Base-by-base conservation (phyloP, 768 basidiomycete genomes). In the Pilatotrama ljubarskyi region DNA sequence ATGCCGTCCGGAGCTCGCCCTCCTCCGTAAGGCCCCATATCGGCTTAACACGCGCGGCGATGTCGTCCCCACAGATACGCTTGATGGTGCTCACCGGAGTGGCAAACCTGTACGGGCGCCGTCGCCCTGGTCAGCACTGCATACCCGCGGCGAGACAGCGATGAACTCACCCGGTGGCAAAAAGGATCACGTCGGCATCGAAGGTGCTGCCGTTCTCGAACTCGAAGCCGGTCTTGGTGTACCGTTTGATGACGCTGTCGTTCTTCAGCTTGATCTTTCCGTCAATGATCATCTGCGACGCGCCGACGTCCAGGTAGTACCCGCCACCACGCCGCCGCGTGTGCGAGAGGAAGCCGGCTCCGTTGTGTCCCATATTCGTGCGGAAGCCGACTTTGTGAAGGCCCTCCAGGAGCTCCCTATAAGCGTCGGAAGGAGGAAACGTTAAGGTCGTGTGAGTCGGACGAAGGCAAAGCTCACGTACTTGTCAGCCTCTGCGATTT, bases 181-280 rank as follows among this genome's bases (percentile, higher is more conserved):
- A 78, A n/a, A 84, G 70, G 38, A 77, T 68, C 10, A 84, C 74
- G 58, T 86, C 84, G 17, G 76, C 79, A 4, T 80, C 72, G 35
- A 83, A 67, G 24, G 74, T 73, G 32, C 72, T 76, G 18, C 77
- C 77, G 55, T 80, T 70, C 10, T 71, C 72, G 63, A 81, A 81
- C 51, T 73, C 70, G 1, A 81, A 61, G 9, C 78, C 77, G 2
- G 66, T 70, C 43, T 70, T 65, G 3, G 74, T 76, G 65, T 81
- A 78, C 14, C 69, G 66, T 44, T 71, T 69, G 54, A 71, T 66
- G 46, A 53, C 51, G 35, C 59, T 66, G 55, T 84, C 84, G 71
- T 80, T 85, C 74, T 88, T 89, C 58, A 90, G 71, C 69, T 87
- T 87, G 76, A 90, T 85, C 67, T 84, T 82, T 5, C 86, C 85